Evolutionary conservation across 106 monocot species (phyloP), one percentile per base, ranked within the genome.

Genomic region (Allium fistulosum): DNA sequence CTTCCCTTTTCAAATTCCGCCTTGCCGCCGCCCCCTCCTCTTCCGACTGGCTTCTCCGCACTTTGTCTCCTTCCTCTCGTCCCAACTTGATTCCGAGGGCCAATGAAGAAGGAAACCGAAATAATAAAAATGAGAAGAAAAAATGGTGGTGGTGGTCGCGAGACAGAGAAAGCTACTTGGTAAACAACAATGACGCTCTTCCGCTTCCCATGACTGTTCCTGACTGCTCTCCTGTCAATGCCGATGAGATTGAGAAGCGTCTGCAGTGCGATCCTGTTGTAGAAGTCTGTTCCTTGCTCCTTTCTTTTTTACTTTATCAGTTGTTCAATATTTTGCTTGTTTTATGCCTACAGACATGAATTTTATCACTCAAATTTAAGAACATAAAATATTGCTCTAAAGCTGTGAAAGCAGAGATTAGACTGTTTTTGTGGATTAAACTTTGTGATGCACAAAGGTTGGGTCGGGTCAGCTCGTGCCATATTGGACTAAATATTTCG

Each of bases 101-200:
- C 9, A 75, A 64, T 49, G 84, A 82, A 59, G 69, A 74, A 48
- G 49, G 49, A 7, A 52, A 60, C 45, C 46, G 62, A 22, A 73
- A 70, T 7, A 75, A 70, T 37, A 75, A 66, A 61, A 83, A 75
- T 79, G 81, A 76, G 68, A 78, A 57, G 66, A 78, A 75, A 50
- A 77, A 78, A 68, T 94, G 93, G 93, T 86, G 75, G 79, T 89
- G 94, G 94, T 94, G 94, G 94, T 87, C 94, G 2, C 13, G 75
- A 2, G 78, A 92, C 27, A 60, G 75, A 59, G 85, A 92, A 74
- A 92, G 92, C 74, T 94, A 94, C 75, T 67, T 94, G 10, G 78
- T 58, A 2, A 76, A 87, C 37, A 82, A 90, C 26, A 64, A 73
- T 0, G 94, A 94, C 6, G 77, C 90, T 14, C 82, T 90, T 2